Evolutionary conservation across 306 rosid genomes (phyloP).

Genomic region (Cucumis melo): DNA sequence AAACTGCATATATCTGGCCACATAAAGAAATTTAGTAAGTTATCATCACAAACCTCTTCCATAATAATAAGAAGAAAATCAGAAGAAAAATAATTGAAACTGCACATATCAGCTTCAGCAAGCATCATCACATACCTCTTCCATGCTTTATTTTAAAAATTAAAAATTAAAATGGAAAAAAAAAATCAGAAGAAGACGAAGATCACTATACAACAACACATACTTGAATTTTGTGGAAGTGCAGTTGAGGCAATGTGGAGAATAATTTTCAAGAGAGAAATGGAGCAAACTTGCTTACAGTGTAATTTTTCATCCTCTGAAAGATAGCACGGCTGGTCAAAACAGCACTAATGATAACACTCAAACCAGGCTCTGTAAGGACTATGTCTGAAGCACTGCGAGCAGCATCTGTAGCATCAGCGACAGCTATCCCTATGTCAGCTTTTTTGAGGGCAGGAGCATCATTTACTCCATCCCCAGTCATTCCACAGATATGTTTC

Average conservation of each 20-base stretch:
- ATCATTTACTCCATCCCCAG: slow-evolving; percentile 97
- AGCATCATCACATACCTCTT: background rate
- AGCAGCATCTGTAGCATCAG: slow-evolving; percentile 99
- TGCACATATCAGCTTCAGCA: background rate
- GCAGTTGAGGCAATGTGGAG: background rate
- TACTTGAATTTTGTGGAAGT: background rate
- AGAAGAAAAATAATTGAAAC: no score
- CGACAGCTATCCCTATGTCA: slow-evolving; percentile 98
- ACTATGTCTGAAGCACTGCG: slow-evolving; percentile 99
- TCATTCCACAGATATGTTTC: slow-evolving; percentile 98
- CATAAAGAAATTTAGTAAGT: background rate
- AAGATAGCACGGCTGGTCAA: slow-evolving; percentile 95
- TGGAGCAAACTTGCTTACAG: slow-evolving; percentile 34
- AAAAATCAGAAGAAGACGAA: background rate
- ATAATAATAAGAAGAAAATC: no score
- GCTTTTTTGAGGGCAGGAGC: slow-evolving; percentile 99
- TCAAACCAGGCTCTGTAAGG: slow-evolving; percentile 91
- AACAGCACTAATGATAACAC: slow-evolving; percentile 96
- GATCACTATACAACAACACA: background rate
- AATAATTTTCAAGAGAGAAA: background rate
- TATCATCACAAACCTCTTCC: background rate
- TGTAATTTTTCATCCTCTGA: slow-evolving; percentile 98
- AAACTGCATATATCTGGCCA: slow-evolving; percentile 96
- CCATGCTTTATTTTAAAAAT: no score
- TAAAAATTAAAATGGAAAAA: no score